Base-by-base conservation (phyloP, 2,329 filamentous ascomycete species). In the Fusarium multiceps region DNA sequence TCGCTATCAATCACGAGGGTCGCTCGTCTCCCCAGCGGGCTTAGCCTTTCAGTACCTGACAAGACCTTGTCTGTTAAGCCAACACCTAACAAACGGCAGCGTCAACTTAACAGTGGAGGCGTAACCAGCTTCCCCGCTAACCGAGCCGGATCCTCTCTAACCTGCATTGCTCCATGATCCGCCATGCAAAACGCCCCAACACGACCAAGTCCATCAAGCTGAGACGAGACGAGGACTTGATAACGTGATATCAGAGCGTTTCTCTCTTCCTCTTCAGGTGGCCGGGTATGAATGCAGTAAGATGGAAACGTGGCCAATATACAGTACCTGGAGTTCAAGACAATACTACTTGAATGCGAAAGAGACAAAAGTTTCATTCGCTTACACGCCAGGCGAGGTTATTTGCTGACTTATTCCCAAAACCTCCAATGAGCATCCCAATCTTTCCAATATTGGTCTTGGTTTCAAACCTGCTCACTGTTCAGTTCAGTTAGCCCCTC, bases 1-100 rank as follows among this genome's bases (percentile, higher is more conserved):
- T 51, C 40, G 55, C 55, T 71, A 58, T 71, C 71, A 65, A 73
- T 72, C 71, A 72, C 71, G 71, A 73, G 71, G 59, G 37, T 43
- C 41, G 23, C 37, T 62, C 30, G 32, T 34, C 32, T 59, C 41
- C 64, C 54, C 45, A 57, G 63, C 25, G 28, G 51, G 57, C 30
- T 59, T 60, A 59, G 58, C 34, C 42, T 59, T 41, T 48, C 21
- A 54, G 66, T 67, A 47, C 57, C 53, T 57, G 55, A 51, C 54
- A 42, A 57, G 54, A 46, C 34, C 46, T 47, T 57, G 37, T 48
- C 30, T 70, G 68, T 71, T 71, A 71, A 61, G 68, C 51, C 34
- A 21, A 23, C 47, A 2, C 58, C 46, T 40, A 42, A 25, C 28
- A 30, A 60, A 65, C 27, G 40, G 55, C 57, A 41, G 51, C 46